Evolutionary conservation across 2,329 filamentous ascomycete species (phyloP).

Genomic region (Trichophyton rubrum): DNA sequence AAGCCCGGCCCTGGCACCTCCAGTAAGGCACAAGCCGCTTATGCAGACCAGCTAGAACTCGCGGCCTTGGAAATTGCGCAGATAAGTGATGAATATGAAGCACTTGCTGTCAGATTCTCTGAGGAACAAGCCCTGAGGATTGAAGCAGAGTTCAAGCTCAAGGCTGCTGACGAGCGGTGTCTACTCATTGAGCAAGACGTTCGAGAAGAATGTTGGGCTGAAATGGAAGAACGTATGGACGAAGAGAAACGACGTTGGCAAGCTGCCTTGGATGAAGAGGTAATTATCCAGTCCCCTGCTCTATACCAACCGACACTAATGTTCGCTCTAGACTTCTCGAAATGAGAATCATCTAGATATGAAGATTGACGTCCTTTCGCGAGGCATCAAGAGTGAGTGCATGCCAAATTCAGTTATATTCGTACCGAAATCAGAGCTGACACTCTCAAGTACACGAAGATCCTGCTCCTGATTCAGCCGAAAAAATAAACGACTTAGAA

Average conservation of each 20-base stretch:
- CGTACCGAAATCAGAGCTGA: neutral
- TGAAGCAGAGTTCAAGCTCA: conserved; percentile 60
- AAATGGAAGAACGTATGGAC: conserved; percentile 68
- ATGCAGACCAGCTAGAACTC: conserved; percentile 61
- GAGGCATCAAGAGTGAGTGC: conserved; percentile 38
- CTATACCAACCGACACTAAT: neutral
- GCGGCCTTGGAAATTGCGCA: conserved; percentile 69
- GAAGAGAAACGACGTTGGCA: conserved; percentile 74
- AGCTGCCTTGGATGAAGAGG: conserved; percentile 61
- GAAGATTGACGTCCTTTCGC: conserved; percentile 64
- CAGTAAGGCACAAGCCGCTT: conserved; percentile 27
- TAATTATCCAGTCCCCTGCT: conserved; percentile 18
- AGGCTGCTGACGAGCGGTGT: conserved; percentile 50
- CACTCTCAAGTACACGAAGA: conserved; percentile 32
- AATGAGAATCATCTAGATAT: conserved; percentile 76
- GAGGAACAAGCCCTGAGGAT: conserved; percentile 58
- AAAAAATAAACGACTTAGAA: conserved; percentile 52
- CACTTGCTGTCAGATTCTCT: conserved; percentile 55
- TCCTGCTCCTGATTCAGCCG: conserved; percentile 40
- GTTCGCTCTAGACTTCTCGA: conserved; percentile 43
- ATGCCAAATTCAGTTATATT: conserved; percentile 9
- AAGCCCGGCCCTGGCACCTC: conserved; percentile 12
- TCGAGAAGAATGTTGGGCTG: conserved; percentile 74
- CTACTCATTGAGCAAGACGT: conserved; percentile 71
- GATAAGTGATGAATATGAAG: conserved; percentile 65